A percentile compares a stretch with the other conserved stretches of the same genome.
Evolutionary conservation across 768 basidiomycete genomes (phyloP).

Genomic region (Mycena capillaripes): DNA sequence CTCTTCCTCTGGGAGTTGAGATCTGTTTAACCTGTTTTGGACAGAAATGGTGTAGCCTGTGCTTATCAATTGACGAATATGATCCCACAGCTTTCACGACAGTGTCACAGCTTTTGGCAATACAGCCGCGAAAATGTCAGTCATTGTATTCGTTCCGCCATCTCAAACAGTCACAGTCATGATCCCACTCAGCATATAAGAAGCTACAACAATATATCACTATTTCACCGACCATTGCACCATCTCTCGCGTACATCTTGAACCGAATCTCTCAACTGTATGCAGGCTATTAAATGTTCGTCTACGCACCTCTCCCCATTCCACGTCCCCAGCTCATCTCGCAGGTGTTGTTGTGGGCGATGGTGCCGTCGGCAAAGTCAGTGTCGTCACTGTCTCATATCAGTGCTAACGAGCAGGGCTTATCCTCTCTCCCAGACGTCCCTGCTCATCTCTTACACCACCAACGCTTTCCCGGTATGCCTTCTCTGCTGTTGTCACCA

Average conservation of each 20-base stretch:
- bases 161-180: too few species aligned
- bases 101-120: too few species aligned
- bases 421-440: conserved; percentile 79
- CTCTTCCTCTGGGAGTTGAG: too few species aligned
- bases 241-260: too few species aligned
- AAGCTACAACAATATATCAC: too few species aligned
- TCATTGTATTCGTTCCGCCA: too few species aligned
- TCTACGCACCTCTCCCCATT: conserved; percentile 33
- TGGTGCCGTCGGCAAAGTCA: conserved; percentile 97
- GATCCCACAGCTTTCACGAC: too few species aligned
- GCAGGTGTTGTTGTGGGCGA: conserved; percentile 98
- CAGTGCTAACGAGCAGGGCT: conserved; percentile 23
- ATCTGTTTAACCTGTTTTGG: too few species aligned
- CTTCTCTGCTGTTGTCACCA: conserved; percentile 21
- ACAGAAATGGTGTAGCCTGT: too few species aligned
- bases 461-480: conserved; percentile 95
- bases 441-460: conserved; percentile 99
- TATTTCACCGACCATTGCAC: conserved; percentile 3
- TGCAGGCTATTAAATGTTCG: conserved; percentile 95
- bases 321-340: conserved; percentile 31
- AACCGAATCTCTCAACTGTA: conserved; percentile 50
- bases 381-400: conserved; percentile 42
- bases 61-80: too few species aligned
- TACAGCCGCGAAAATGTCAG: too few species aligned
- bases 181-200: too few species aligned